These are phyloP conservation scores for Metarhizium rileyi DNA, from an alignment of 2,329 filamentous ascomycete genomes.

Conservation along the genomic window DNA sequence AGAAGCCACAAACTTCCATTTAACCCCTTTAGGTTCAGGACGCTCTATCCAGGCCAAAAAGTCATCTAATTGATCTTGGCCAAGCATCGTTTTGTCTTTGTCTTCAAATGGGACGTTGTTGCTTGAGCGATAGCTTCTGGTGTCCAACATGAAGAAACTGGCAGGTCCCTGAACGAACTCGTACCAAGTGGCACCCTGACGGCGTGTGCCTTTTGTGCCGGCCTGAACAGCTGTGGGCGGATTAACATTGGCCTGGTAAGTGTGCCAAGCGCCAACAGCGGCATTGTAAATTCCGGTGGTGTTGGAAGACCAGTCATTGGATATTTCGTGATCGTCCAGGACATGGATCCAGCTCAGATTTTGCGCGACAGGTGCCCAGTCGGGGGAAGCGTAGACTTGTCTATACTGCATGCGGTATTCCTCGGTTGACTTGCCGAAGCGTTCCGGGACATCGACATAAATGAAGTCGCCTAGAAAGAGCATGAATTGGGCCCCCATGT, in stretches of 20 bases:
- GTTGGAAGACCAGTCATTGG: slow-evolving; percentile 72
- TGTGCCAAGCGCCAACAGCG: slow-evolving; percentile 73
- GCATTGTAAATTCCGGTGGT: slow-evolving; percentile 36
- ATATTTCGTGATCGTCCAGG: slow-evolving; percentile 92
- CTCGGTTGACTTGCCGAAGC: slow-evolving; percentile 60
- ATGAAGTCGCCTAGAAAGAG: slow-evolving; percentile 83
- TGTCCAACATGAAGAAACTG: slow-evolving; percentile 91
- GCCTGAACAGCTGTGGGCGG: slow-evolving; percentile 57
- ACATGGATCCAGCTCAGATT: slow-evolving; percentile 97
- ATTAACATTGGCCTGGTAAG: slow-evolving; percentile 80
- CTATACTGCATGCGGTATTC: slow-evolving; percentile 88
- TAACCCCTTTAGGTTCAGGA: slow-evolving; percentile 65
- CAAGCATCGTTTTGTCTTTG: slow-evolving; percentile 77
- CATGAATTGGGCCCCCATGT: slow-evolving; percentile 67
- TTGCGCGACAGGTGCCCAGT: slow-evolving; percentile 67
- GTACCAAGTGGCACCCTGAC: slow-evolving; percentile 66
- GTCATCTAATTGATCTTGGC: slow-evolving; percentile 65
- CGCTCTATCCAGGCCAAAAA: slow-evolving; percentile 67
- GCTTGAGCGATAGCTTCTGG: slow-evolving; percentile 72
- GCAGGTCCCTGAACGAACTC: slow-evolving; percentile 83
- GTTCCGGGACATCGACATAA: slow-evolving; percentile 78
- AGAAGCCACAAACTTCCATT: slow-evolving; percentile 88
- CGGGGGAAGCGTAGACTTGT: slow-evolving; percentile 89
- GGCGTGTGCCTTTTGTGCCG: slow-evolving; percentile 25
- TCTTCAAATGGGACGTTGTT: slow-evolving; percentile 50